These are phyloP conservation scores for Malus orientalis DNA, from an alignment of 306 rosid species.

Conservation along the genomic window DNA sequence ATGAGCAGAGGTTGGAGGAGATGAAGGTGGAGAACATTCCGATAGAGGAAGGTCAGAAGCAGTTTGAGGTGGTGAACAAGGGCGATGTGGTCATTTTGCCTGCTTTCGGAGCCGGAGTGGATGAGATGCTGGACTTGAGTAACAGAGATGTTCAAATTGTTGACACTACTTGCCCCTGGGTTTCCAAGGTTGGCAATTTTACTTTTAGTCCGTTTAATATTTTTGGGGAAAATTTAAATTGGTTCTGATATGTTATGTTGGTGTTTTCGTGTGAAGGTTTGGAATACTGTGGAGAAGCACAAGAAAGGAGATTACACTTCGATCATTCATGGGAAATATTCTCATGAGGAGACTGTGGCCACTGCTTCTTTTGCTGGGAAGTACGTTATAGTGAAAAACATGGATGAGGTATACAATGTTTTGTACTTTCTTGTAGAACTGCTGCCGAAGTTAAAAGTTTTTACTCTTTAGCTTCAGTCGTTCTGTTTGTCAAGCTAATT, in stretches of 20 bases:
- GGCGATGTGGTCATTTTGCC: conserved; percentile 96
- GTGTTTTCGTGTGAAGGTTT: conserved; percentile 40
- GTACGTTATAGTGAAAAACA: conserved; percentile 76
- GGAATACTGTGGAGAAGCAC: conserved; percentile 92
- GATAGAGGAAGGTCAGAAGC: conserved; percentile 54
- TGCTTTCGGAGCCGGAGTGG: conserved; percentile 96
- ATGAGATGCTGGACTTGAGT: conserved; percentile 81
- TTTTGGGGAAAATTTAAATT: background rate
- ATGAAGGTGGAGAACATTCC: conserved; percentile 79
- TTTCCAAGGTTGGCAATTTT: conserved; percentile 58
- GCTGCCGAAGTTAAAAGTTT: background rate
- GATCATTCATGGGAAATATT: conserved; percentile 81
- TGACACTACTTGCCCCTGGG: conserved; percentile 99
- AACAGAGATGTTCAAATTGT: conserved; percentile 80
- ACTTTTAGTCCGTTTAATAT: background rate
- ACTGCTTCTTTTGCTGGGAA: conserved; percentile 97
- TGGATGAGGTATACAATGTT: conserved; percentile 56
- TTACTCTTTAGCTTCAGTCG: background rate
- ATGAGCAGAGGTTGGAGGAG: conserved; percentile 66
- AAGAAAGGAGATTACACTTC: conserved; percentile 89
- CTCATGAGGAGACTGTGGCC: conserved; percentile 94
- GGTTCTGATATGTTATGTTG: background rate
- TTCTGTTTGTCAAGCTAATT: background rate
- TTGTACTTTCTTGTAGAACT: background rate
- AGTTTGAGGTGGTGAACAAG: conserved; percentile 63